phyloP scores from a whole-genome alignment of 192 early-diverging fungal species.

The Rhizophagus sp. region DNA sequence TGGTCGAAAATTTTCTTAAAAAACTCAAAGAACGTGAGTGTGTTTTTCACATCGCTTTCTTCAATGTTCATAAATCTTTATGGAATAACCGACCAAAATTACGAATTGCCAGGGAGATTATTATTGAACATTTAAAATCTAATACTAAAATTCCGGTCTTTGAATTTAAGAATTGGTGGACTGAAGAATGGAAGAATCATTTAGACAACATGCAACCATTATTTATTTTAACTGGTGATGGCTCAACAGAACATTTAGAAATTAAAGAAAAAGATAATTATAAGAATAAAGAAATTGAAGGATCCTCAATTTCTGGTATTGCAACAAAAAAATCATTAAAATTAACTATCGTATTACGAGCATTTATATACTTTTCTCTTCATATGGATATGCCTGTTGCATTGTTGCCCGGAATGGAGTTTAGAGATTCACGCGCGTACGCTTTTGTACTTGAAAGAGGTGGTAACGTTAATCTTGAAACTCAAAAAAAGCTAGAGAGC shows the following conservation, averaged over 20 bases:
- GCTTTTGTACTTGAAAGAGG: slow-evolving; percentile 22
- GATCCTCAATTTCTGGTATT: neutral
- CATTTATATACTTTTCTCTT: slow-evolving; percentile 4
- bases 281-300: neutral
- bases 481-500: too few species aligned
- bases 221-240: slow-evolving; percentile 33
- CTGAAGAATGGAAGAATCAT: slow-evolving; percentile 25
- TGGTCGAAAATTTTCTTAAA: slow-evolving; percentile 34
- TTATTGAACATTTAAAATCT: slow-evolving; percentile 21
- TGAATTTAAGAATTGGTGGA: slow-evolving; percentile 33
- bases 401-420: slow-evolving; percentile 19
- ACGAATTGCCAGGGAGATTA: slow-evolving; percentile 5
- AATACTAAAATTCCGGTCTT: slow-evolving; percentile 9
- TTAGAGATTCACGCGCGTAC: slow-evolving; percentile 17
- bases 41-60: slow-evolving; percentile 39
- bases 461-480: neutral
- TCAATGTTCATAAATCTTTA: slow-evolving; percentile 35
- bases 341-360: neutral
- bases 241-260: slow-evolving; percentile 27
- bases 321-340: neutral
- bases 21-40: slow-evolving; percentile 35
- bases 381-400: slow-evolving; percentile 18
- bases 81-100: slow-evolving; percentile 32
- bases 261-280: neutral
- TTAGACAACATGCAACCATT: slow-evolving; percentile 9